Conservation (phyloP, 257 asterid genomes). For the Anisodus tanguticus region DNA sequence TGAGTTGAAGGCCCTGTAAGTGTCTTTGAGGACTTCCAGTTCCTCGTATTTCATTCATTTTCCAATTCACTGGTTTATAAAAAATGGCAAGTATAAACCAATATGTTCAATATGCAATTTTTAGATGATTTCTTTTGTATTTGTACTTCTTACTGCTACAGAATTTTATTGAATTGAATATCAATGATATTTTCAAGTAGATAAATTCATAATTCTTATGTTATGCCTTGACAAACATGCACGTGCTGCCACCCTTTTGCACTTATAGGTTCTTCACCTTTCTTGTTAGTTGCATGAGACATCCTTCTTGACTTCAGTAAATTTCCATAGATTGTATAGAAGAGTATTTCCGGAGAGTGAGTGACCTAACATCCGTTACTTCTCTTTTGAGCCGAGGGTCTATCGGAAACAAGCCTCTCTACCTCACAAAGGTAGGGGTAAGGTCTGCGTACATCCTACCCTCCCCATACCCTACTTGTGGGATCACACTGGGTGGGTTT, state of each 20-base stretch:
- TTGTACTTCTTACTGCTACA: neutral
- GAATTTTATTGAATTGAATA: slow-evolving; percentile 19
- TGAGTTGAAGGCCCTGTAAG: slow-evolving; percentile 44
- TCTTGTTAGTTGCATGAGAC: neutral
- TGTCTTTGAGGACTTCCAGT: slow-evolving; percentile 19
- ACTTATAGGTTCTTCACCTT: neutral
- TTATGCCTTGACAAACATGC: slow-evolving; percentile 7
- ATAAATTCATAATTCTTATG: neutral
- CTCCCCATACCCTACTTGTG: too few species aligned
- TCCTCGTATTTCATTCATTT: slow-evolving; percentile 26
- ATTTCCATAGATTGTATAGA: neutral
- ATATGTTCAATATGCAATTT: slow-evolving; percentile 40
- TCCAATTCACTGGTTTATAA: slow-evolving; percentile 27
- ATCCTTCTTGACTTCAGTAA: slow-evolving; percentile 4
- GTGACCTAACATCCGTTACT: neutral
- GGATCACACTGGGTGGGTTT: too few species aligned
- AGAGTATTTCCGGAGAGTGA: neutral
- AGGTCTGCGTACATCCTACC: too few species aligned
- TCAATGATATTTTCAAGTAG: neutral
- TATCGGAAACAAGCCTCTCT: too few species aligned
- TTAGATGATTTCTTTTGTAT: slow-evolving; percentile 32
- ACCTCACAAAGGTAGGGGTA: too few species aligned
- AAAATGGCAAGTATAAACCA: slow-evolving; percentile 41
- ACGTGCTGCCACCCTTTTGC: neutral
- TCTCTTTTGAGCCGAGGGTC: too few species aligned